phyloP scores from a whole-genome alignment of 305 asterid species.

The Withania somnifera region DNA sequence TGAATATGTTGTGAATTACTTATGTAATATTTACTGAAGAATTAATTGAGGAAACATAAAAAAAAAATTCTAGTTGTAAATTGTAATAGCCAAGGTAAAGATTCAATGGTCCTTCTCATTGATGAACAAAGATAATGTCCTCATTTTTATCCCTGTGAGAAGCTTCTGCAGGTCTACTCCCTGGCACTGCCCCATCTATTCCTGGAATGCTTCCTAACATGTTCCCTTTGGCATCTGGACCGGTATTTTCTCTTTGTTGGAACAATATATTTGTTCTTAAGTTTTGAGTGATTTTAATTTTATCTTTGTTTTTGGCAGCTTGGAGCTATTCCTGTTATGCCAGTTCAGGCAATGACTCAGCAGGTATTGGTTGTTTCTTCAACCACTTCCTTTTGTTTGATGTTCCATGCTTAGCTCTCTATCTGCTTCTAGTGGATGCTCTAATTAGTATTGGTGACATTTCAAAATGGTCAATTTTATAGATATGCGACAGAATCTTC shows the following conservation, averaged over 20 bases:
- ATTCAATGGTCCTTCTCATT: not conserved
- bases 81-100: not conserved
- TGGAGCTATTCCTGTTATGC: conserved; percentile 69
- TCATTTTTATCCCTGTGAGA: conserved; percentile 10
- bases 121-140: not conserved
- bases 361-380: conserved; percentile 40
- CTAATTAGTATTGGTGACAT: not conserved
- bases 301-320: conserved; percentile 37
- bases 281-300: not conserved
- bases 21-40: not conserved
- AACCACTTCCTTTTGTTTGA: not conserved
- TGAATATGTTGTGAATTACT: conserved; percentile 13
- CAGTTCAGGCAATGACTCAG: conserved; percentile 98
- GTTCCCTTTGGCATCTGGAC: conserved; percentile 68
- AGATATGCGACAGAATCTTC: not conserved
- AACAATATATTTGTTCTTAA: not conserved
- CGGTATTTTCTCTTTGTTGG: conserved; percentile 31
- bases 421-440: not conserved
- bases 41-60: not conserved
- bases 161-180: conserved; percentile 62
- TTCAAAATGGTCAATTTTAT: not conserved
- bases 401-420: not conserved
- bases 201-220: conserved; percentile 79
- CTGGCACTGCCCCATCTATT: conserved; percentile 51
- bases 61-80: not conserved